Percentiles rank a stretch among this genome's conserved stretches.
These are phyloP conservation scores for Mayamaea pseudoterrestris DNA, from an alignment of 108 stramenopile genomes.

Conservation along the genomic window DNA sequence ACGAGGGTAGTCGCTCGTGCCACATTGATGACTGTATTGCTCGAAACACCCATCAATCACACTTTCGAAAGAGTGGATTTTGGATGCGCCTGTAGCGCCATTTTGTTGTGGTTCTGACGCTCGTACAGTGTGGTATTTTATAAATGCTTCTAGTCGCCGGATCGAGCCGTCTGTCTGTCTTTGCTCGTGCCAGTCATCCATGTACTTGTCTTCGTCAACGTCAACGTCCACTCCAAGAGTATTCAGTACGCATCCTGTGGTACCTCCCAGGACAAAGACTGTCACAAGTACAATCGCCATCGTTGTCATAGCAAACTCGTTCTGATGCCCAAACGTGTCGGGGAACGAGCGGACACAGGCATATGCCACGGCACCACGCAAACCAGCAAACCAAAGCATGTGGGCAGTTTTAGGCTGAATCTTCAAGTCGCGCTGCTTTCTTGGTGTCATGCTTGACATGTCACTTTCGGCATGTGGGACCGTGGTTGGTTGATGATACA, in stretches of 20 bases:
- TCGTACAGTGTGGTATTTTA: no score
- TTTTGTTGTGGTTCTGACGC: no score
- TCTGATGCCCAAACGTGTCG: slow-evolving; percentile 17
- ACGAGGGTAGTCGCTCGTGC: no score
- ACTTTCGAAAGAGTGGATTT: no score
- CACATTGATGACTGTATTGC: no score
- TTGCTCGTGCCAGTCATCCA: neutral
- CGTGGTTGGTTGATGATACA: neutral
- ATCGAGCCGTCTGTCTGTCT: no score
- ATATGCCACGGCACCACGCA: slow-evolving; percentile 76
- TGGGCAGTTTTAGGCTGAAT: slow-evolving; percentile 45
- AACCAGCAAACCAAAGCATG: slow-evolving; percentile 74
- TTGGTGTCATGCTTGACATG: no score
- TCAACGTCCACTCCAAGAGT: slow-evolving; percentile 30
- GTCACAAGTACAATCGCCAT: slow-evolving; percentile 55
- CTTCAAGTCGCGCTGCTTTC: no score
- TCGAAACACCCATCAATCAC: no score
- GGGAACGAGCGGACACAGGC: slow-evolving; percentile 63
- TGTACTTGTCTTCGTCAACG: slow-evolving; percentile 50
- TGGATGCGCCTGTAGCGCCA: no score
- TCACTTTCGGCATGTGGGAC: neutral
- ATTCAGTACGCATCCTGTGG: slow-evolving; percentile 37
- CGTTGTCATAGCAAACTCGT: slow-evolving; percentile 38
- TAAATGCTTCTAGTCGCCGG: no score
- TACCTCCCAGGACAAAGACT: slow-evolving; percentile 42